Evolutionary conservation across 352 stramenopile genomes (phyloP), one percentile per base, ranked within the genome.

Genomic region (Globisporangium cylindrosporum): DNA sequence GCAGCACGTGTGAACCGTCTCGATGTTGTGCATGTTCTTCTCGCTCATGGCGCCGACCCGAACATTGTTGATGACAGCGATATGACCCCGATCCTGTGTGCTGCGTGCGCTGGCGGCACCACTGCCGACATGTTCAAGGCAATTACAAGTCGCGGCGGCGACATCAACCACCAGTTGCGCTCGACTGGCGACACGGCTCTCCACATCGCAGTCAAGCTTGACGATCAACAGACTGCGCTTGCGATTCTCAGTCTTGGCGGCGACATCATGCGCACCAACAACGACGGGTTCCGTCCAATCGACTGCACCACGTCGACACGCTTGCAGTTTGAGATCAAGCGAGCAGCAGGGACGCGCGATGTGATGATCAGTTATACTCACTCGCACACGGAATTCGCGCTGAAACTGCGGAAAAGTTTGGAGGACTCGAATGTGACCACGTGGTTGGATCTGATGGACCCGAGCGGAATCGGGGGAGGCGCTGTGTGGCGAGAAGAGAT

Each of bases 351-450:
- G 2, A 85, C 86, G 18, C 82, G 82, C 18, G 82, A 91, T 29
- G 82, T 91, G 6, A 90, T 91, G 81, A 87, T 91, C 73, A 91
- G 81, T 58, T 91, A 89, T 69, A 91, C 82, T 22, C 82, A 89
- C 63, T 84, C 82, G 1, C 81, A 89, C 48, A 80, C 74, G 29
- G 78, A 89, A 59, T 89, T 90, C 74, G 80, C 82, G 14, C 76
- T 86, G 9, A 84, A 84, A 66, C 71, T 89, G 27, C 79, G 81
- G 25, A 85, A 84, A 66, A 82, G 72, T 24, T 34, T 90, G 8
- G 81, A 90, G 66, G 78, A 80, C 12, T 72, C 76, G 36, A 90
- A 88, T 62, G 86, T 90, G 46, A 90, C 81, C 4, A 82, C 79
- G 25, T 90, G 81, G 81, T 68, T 90, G 15, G 81, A 90, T 63